Conservation (phyloP, 331 rosid genomes). For the Rosa hybrid region DNA sequence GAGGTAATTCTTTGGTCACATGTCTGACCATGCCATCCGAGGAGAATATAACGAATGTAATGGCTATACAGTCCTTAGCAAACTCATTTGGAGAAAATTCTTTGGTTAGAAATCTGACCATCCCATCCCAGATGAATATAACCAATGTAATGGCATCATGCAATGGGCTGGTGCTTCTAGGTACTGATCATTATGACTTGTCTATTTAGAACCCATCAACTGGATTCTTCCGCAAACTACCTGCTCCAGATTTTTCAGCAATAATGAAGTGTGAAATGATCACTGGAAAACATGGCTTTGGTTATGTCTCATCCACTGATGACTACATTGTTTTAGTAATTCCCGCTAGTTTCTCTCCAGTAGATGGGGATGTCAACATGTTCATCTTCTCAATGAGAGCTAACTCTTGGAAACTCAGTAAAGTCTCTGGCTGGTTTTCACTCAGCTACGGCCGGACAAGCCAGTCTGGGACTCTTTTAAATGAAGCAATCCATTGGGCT, state of each 20-base stretch:
- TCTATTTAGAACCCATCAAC: neutral
- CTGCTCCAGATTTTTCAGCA: neutral
- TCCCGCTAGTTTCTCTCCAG: neutral
- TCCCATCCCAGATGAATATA: neutral
- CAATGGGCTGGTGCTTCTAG: neutral
- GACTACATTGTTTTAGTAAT: neutral
- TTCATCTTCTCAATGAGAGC: neutral
- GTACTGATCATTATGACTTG: too few species aligned
- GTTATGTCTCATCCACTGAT: neutral
- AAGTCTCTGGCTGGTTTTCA: neutral
- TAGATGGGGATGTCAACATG: neutral
- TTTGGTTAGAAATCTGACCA: neutral
- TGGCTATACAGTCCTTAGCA: neutral
- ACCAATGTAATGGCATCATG: neutral
- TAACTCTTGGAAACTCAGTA: neutral
- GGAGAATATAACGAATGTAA: too few species aligned
- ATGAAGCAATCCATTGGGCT: constrained; percentile 9
- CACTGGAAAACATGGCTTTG: neutral
- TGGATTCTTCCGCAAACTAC: neutral
- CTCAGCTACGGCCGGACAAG: neutral
- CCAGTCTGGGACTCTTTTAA: neutral
- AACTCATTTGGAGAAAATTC: neutral
- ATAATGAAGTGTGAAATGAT: too few species aligned
- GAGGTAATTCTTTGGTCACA: too few species aligned
- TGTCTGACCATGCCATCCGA: too few species aligned